Base-by-base conservation (phyloP, 352 stramenopile genomes). In the Globisporangium emineosum region DNA sequence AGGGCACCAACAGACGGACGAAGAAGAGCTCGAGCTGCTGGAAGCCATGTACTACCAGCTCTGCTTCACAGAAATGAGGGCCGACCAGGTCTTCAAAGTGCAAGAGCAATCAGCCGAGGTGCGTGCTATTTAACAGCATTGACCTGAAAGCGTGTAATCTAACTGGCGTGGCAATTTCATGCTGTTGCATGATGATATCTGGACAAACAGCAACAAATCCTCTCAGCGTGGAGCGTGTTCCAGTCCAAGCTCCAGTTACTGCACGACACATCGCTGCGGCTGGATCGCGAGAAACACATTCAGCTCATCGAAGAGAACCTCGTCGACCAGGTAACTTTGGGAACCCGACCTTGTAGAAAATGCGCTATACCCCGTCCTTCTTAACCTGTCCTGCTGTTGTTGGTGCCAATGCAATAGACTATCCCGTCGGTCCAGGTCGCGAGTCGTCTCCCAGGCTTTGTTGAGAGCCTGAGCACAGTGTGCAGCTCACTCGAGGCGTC, bases 31-130 rank as follows among this genome's bases (percentile, higher is more conserved):
- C 2, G 77, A 87, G 57, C 42, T 83, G 19, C 64, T 90, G 4
- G 69, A 87, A 37, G 72, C 67, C 5, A 35, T 88, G 17, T 83
- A 86, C 35, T 70, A 75, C 40, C 79, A 89, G 56, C 63, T 90
- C 5, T 80, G 76, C 37, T 78, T 86, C 10, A 62, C 68, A 0
- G 76, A 89, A 64, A 73, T 71, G 21, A 73, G 73, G 55, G 67
- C 73, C 2, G 51, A 67, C 1, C 66, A 76, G 15, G 65, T 71
- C 6, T 87, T 88, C 50, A 60, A 50, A 6, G 65, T 51, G 0
- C 81, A 90, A 70, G 76, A 90, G 49, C 64, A 83, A 25, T 56
- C 54, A 1, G 72, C 77, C 19, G 67, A 88, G 79, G 81, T 85
- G 21, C 17, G 40, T 3, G 19, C 6, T 10, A 45, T 4, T 21